Conservation (phyloP, 1,284 basidiomycete species). For the Cutaneotrichosporon cyanovorans region DNA sequence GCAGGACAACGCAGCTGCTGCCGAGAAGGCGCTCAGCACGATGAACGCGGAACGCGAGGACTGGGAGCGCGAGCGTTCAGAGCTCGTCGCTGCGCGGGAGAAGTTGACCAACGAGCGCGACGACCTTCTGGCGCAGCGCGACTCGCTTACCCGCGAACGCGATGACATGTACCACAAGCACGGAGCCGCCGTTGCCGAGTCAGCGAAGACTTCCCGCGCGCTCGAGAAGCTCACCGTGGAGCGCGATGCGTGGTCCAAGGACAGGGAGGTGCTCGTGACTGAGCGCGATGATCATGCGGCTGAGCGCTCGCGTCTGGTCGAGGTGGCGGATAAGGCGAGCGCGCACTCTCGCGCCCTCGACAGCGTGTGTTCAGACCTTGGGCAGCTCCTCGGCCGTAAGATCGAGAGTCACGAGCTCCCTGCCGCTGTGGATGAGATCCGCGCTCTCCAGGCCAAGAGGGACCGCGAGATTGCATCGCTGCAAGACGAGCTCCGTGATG, state of each 20-base stretch:
- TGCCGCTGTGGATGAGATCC: slow-evolving; percentile 1
- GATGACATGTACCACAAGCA: neutral
- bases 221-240: neutral
- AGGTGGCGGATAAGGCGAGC: neutral
- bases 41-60: slow-evolving; percentile 55
- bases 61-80: slow-evolving; percentile 21
- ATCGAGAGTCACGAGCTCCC: neutral
- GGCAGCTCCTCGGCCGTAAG: slow-evolving; percentile 3
- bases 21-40: slow-evolving; percentile 16
- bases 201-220: neutral
- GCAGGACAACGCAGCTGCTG: slow-evolving; percentile 24
- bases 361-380: slow-evolving; percentile 1
- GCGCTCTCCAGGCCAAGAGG: neutral
- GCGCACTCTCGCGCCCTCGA: neutral
- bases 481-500: slow-evolving; percentile 37
- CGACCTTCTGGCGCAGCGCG: neutral
- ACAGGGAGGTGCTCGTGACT: neutral
- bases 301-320: neutral
- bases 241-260: neutral
- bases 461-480: slow-evolving; percentile 6
- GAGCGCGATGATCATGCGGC: slow-evolving; percentile 2
- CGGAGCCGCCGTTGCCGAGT: slow-evolving; percentile 1
- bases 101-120: slow-evolving; percentile 14
- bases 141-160: neutral
- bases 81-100: slow-evolving; percentile 3